These are phyloP conservation scores for Torulaspora quercuum DNA, from an alignment of 805 yeast species.

Conservation along the genomic window DNA sequence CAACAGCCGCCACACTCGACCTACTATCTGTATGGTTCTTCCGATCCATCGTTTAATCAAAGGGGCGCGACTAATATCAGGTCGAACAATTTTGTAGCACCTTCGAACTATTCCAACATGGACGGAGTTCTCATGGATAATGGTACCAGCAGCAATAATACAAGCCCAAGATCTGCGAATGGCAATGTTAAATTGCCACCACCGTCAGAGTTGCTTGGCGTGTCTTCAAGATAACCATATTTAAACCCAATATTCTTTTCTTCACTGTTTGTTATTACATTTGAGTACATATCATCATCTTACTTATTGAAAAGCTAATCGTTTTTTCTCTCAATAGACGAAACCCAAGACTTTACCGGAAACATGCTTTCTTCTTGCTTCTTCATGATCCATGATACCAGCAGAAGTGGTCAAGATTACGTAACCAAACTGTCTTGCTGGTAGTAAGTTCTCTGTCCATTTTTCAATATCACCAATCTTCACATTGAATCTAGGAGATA, in stretches of 20 bases:
- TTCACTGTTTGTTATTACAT: constrained; percentile 1
- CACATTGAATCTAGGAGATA: constrained; percentile 97
- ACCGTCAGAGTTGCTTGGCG: constrained; percentile 22
- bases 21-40: constrained; percentile 5
- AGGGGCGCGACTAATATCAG: constrained; percentile 1
- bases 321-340: constrained; percentile 92
- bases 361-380: constrained; percentile 99
- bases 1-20: constrained; percentile 1
- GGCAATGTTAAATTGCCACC: constrained; percentile 18
- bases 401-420: constrained; percentile 97
- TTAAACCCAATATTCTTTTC: no score
- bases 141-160: not conserved
- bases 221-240: constrained; percentile 7
- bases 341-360: constrained; percentile 98
- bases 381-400: constrained; percentile 99
- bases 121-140: constrained; percentile 5
- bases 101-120: constrained; percentile 3
- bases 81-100: constrained; percentile 1
- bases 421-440: constrained; percentile 98
- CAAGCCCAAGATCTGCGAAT: constrained; percentile 6
- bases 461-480: constrained; percentile 92
- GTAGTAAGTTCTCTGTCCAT: constrained; percentile 97
- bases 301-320: no score
- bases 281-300: constrained; percentile 1
- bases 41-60: constrained; percentile 1